Base-by-base conservation (phyloP, 495 filamentous ascomycete species). In the Geopyxis carbonaria region DNA sequence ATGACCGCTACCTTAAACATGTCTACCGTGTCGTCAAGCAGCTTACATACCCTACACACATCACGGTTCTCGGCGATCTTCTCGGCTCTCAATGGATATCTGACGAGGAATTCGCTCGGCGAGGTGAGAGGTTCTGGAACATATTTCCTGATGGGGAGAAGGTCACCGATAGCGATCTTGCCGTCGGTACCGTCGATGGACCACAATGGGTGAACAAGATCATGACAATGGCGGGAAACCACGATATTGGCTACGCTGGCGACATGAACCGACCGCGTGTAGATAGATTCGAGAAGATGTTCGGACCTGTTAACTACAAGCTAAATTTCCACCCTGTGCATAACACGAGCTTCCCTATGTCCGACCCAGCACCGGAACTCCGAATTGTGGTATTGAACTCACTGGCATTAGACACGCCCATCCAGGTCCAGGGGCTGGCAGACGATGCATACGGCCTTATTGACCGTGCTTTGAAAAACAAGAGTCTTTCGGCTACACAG, bases 51-150 rank as follows among this genome's bases (percentile, higher is more conserved):
- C 89, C 89, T 18, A 92, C 81, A 0, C 91, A 97, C 59, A 76
- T 86, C 19, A 74, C 78, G 0, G 84, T 93, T 1, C 65, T 97
- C 2, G 89, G 89, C 3, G 89, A 97, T 51, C 62, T 95, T 38
- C 61, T 97, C 5, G 91, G 89, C n/a, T 93, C 84, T 49, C 89
- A 97, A 52, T 95, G 91, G 91, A 75, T 95, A 22, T 67, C 67
- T 21, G 77, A 92, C 50, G 70, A 66, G 34, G 89, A 97, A 58
- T 97, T 95, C 56, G 59, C 67, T 27, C 57, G 61, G 31, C 69
- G 89, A 16, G 76, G 72, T 7, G 42, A 59, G 47, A 63, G 89
- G 29, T 95, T 75, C 59, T 95, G 89, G 91, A 62, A 71, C 20
- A 80, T 93, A 11, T 85, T 94, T 50, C 59, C 57, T 14, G 74